These are phyloP conservation scores for Neospermospora avenae DNA, from an alignment of 2,329 filamentous ascomycete species.

Conservation along the genomic window DNA sequence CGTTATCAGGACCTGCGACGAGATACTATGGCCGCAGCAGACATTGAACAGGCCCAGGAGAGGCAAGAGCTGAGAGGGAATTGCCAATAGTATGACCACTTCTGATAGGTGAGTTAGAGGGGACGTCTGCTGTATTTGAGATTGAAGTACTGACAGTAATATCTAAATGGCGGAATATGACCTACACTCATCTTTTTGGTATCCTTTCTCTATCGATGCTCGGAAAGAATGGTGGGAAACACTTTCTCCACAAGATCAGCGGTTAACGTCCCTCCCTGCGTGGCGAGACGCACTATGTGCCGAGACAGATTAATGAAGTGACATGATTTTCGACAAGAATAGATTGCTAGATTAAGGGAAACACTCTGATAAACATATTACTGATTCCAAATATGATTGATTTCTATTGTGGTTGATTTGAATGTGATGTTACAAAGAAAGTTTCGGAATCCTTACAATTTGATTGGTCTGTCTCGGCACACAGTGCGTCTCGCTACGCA, in stretches of 20 bases:
- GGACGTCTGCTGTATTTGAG: slow-evolving; percentile 52
- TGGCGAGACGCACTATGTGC: no score
- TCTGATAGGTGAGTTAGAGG: slow-evolving; percentile 32
- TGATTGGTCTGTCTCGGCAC: no score
- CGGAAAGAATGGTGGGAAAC: neutral
- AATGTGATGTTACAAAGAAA: no score
- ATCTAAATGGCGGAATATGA: slow-evolving; percentile 47
- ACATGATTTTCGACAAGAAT: no score
- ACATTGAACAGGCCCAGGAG: slow-evolving; percentile 32
- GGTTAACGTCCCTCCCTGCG: no score
- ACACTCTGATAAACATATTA: no score
- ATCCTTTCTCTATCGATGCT: slow-evolving; percentile 36
- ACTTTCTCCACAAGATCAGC: slow-evolving; percentile 8
- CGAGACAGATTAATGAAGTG: no score
- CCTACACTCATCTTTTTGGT: slow-evolving; percentile 40
- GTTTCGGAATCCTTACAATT: no score
- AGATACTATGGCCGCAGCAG: slow-evolving; percentile 41
- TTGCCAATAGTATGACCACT: slow-evolving; percentile 48
- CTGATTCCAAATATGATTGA: no score
- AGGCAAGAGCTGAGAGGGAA: slow-evolving; percentile 36
- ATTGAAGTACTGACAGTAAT: slow-evolving; percentile 42
- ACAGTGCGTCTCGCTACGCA: no score
- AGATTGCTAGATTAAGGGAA: no score
- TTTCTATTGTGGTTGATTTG: no score
- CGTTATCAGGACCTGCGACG: slow-evolving; percentile 38